These are phyloP conservation scores for Blastocladiella emersonii DNA, from an alignment of 371 early-diverging fungal species.

Conservation along the genomic window DNA sequence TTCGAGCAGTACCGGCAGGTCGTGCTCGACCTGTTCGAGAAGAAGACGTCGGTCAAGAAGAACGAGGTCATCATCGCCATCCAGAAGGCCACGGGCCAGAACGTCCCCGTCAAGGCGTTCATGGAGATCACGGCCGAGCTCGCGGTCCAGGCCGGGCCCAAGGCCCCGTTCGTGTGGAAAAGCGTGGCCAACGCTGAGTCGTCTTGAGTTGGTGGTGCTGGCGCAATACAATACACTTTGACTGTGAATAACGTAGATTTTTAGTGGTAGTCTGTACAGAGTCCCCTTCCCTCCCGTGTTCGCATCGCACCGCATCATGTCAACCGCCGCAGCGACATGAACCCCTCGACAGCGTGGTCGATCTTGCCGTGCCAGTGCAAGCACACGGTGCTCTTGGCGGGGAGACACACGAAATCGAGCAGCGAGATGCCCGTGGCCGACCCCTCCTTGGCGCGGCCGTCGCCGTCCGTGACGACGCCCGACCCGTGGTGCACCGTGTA, in stretches of 20 bases:
- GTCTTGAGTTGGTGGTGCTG: too few relatives aligned
- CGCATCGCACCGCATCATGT: too few relatives aligned
- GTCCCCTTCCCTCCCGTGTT: too few relatives aligned
- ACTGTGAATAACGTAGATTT: too few relatives aligned
- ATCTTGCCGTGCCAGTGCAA: constrained; percentile 23
- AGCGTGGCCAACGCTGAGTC: too few relatives aligned
- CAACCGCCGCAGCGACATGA: constrained; percentile 19
- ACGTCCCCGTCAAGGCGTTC: background rate
- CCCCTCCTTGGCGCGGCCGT: constrained; percentile 17
- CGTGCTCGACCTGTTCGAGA: background rate
- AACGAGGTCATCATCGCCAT: background rate
- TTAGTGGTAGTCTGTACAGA: too few relatives aligned
- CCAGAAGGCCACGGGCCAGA: background rate
- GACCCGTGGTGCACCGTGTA: constrained; percentile 24
- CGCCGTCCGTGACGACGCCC: constrained; percentile 20
- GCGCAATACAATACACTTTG: too few relatives aligned
- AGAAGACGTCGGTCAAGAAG: background rate
- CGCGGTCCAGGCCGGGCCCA: too few relatives aligned
- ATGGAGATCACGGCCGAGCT: background rate
- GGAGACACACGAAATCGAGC: constrained; percentile 21
- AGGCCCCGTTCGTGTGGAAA: too few relatives aligned
- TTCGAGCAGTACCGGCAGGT: background rate
- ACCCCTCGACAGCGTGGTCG: constrained; percentile 17
- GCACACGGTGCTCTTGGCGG: constrained; percentile 20
- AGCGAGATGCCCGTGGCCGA: constrained; percentile 24